Evolutionary conservation across 139 green algal genomes (phyloP), one percentile per base, ranked within the genome.

Genomic region (Diplosphaera chodatii): DNA sequence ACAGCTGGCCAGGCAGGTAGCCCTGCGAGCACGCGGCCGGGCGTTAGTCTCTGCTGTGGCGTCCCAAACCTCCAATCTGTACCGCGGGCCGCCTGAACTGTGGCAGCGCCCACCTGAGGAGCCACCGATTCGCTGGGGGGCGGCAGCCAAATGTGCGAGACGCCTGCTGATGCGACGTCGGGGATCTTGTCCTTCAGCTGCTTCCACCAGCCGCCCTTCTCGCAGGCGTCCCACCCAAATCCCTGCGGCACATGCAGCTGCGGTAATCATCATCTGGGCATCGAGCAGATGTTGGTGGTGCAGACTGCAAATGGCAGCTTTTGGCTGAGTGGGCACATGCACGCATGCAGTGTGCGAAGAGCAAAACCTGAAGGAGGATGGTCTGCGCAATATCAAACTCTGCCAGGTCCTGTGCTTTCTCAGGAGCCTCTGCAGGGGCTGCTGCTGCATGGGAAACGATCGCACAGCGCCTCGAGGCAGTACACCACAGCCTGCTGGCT

Each of bases 71-170:
- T n/a, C n/a, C n/a, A n/a, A n/a, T n/a, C n/a, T n/a, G n/a, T n/a
- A n/a, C n/a, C n/a, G n/a, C n/a, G n/a, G 10, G 37, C 37, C 13
- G 37, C 8, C 37, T 48, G 37, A 13, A 48, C 13, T 48, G 37
- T 48, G 37, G n/a, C n/a, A n/a, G n/a, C n/a, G 3, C 66, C 0
- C 31, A 86, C 89, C 80, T 91, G 72, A 0, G 78, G 73, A 3
- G 84, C 82, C 0, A 96, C 91, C 33, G 82, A 91, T 32, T 91
- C 71, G 41, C 82, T 92, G 1, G 92, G 86, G 1, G 92, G 91
- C 0, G 92, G 92, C 22, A 97, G 83, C 92, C 92, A 97, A 1
- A 96, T 63, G 64, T 91, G 85, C 18, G 91, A 93, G n/a, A 87
- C 41, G 31, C 88, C 86, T 29, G 66, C 55, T 27, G 64, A 71